phyloP scores from a whole-genome alignment of 345 rosid genomes.

The Ricinus communis region DNA sequence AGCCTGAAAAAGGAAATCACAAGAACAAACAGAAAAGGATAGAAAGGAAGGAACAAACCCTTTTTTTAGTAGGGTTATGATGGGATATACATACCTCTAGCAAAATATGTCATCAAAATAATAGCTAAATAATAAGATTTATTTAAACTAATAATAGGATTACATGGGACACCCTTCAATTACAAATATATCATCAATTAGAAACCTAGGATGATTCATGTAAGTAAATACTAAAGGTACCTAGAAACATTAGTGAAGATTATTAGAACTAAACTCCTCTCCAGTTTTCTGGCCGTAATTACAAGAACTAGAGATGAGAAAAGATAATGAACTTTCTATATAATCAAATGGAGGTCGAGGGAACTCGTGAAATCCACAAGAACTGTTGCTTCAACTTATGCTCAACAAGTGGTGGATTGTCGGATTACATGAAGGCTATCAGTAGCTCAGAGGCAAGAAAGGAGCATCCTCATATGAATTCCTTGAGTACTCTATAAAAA shows the following conservation, averaged over 20 bases:
- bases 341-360: constrained; percentile 74
- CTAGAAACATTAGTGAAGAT: constrained; percentile 24
- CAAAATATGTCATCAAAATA: neutral
- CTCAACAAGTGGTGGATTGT: too few relatives aligned
- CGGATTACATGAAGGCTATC: too few relatives aligned
- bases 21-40: too few relatives aligned
- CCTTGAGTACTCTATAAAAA: too few relatives aligned
- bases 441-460: too few relatives aligned
- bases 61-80: too few relatives aligned
- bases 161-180: constrained; percentile 23
- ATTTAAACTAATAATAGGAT: constrained; percentile 23
- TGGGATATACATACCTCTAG: too few relatives aligned
- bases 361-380: constrained; percentile 82
- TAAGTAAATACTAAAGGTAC: constrained; percentile 10
- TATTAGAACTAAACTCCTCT: constrained; percentile 43
- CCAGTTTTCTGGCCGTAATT: constrained; percentile 56
- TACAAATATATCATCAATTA: constrained; percentile 22
- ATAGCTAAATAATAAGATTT: constrained; percentile 6
- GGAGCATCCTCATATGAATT: too few relatives aligned
- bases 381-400: too few relatives aligned
- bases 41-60: too few relatives aligned
- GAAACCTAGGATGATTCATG: constrained; percentile 5
- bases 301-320: constrained; percentile 65
- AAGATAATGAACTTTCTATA: constrained; percentile 69
- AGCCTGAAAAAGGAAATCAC: too few relatives aligned